Base-by-base conservation (phyloP, 495 filamentous ascomycete species). In the Neurospora sp. region DNA sequence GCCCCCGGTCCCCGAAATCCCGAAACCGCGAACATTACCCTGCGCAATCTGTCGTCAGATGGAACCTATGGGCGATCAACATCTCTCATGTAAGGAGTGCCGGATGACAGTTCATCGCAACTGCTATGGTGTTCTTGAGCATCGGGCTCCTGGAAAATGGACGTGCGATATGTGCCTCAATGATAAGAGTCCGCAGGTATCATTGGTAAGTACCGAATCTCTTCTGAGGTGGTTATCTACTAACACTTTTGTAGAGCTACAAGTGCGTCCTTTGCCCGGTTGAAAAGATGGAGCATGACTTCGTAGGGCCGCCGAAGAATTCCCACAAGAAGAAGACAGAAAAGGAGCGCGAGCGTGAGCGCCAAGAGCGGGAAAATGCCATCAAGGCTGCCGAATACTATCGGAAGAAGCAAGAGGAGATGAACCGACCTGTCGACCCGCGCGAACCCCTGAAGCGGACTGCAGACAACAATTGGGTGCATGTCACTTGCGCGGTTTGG, bases 381-480 rank as follows among this genome's bases (percentile, higher is more conserved):
- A 84, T 86, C 12, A 90, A 90, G 75, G 90, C 89, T 2, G 91
- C 90, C 70, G 90, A 93, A 23, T 89, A 90, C 69, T 97, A 97
- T 78, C 89, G 89, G 14, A 92, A 92, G 78, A 89, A 89, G 76
- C 96, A 99, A 80, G 89, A 92, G 77, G 90, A 93, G 37, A 85
- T 88, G 78, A 92, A 91, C 73, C 91, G 93, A 42, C 94, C 96
- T 5, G 82, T 91, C 31, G 88, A 92, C 77, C 96, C 96, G 38
- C 92, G 96, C 20, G 96, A 98, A 77, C 91, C 96, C 4, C 82
- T 99, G 71, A 99, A 99, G 84, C 87, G 92, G 39, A 99, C 96
- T 0, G 89, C 91, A 10, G 92, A 93, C 73, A 98, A 98, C 81
- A 98, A 98, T 77, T 99, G 96, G 96, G 92, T 97, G n/a, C 96